Conservation (phyloP, 78 protist species). For the Capsaspora owczarzaki region DNA sequence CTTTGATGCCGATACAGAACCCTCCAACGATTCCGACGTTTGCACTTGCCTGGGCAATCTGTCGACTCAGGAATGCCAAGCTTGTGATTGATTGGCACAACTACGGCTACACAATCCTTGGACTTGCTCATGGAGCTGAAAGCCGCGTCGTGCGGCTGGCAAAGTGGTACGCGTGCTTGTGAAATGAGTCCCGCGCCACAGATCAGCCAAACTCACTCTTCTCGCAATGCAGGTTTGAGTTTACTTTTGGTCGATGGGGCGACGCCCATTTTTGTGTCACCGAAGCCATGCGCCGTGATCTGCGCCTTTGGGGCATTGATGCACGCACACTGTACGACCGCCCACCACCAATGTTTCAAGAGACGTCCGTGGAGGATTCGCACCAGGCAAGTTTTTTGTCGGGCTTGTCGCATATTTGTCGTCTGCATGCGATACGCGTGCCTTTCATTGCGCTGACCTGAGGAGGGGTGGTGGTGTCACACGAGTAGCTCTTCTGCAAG, state of each 20-base stretch:
- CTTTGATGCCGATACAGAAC: too few relatives aligned
- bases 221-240: conserved; percentile 5
- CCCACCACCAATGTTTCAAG: background rate
- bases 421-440: background rate
- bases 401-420: too few relatives aligned
- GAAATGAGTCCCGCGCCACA: background rate
- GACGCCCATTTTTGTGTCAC: conserved; percentile 28
- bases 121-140: background rate
- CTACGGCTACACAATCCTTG: conserved; percentile 77
- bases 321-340: background rate
- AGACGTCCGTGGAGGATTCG: background rate
- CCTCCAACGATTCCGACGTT: conserved; percentile 93
- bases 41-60: conserved; percentile 28
- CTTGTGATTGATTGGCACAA: conserved; percentile 95
- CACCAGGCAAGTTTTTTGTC: background rate
- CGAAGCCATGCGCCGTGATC: conserved; percentile 19
- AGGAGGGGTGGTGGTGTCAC: background rate
- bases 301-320: background rate
- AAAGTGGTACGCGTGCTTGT: background rate
- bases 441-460: background rate
- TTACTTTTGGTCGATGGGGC: background rate
- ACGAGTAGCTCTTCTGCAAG: too few relatives aligned
- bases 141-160: background rate
- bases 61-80: conserved; percentile 22
- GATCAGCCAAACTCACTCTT: background rate